A percentile compares a stretch with the other conserved stretches of the same genome.
These are phyloP conservation scores for Fusarium sp. DNA, from an alignment of 2,329 filamentous ascomycete species.

Conservation along the genomic window DNA sequence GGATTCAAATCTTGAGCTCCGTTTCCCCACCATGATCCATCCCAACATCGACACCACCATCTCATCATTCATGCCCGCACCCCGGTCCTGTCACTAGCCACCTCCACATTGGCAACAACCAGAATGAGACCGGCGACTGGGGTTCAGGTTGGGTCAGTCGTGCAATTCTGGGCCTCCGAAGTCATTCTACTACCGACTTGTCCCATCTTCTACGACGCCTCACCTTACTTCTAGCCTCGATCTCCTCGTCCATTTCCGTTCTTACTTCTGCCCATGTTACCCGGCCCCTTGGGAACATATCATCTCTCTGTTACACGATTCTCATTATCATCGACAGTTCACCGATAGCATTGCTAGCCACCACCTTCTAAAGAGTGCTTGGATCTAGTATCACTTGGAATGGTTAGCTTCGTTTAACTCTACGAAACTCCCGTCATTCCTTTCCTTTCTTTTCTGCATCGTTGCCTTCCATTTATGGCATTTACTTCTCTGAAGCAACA, in stretches of 20 bases:
- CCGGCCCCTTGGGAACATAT: constrained; percentile 34
- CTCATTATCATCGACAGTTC: constrained; percentile 26
- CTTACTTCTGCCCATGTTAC: constrained; percentile 34
- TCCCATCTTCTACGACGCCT: constrained; percentile 42
- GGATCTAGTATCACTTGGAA: constrained; percentile 21
- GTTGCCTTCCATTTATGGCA: constrained; percentile 4
- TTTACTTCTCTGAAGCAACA: background rate
- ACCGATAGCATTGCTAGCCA: constrained; percentile 19
- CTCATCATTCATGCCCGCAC: constrained; percentile 48
- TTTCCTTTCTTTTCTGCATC: background rate
- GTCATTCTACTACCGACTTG: constrained; percentile 43
- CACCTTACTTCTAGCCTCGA: constrained; percentile 47
- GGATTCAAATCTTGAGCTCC: constrained; percentile 44
- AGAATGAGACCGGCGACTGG: constrained; percentile 49
- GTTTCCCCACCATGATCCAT: constrained; percentile 46
- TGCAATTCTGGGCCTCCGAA: constrained; percentile 47
- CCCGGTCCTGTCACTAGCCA: constrained; percentile 51
- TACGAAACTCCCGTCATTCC: constrained; percentile 6
- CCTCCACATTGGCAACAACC: constrained; percentile 51
- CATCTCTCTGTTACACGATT: constrained; percentile 20
- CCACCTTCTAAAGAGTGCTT: constrained; percentile 24
- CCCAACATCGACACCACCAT: constrained; percentile 50
- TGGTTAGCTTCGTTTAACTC: constrained; percentile 17
- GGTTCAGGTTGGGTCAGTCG: constrained; percentile 49
- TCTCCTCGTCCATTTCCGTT: constrained; percentile 44